Conservation (phyloP, 345 rosid genomes). For the Dipteronia dyeriana region DNA sequence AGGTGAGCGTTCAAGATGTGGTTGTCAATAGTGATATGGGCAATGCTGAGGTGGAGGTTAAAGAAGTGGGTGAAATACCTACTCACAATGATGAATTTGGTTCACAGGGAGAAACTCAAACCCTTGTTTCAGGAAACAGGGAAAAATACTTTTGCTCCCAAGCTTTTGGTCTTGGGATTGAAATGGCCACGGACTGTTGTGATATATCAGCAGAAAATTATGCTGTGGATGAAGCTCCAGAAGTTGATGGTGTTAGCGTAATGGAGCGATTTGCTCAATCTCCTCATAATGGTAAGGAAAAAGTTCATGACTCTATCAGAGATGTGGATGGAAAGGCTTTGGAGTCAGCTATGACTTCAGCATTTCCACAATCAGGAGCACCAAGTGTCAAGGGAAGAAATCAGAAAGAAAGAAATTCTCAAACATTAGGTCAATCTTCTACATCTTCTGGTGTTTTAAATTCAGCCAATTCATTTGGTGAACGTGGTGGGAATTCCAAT, state of each 20-base stretch:
- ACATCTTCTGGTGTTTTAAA: conserved; percentile 55
- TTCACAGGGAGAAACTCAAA: conserved; percentile 38
- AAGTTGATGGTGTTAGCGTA: conserved; percentile 29
- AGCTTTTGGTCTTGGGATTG: conserved; percentile 64
- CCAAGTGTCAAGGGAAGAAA: conserved; percentile 58
- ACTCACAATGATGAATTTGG: conserved; percentile 47
- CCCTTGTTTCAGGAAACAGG: conserved; percentile 40
- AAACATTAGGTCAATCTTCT: conserved; percentile 47
- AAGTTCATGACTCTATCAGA: conserved; percentile 41
- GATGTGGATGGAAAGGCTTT: conserved; percentile 45
- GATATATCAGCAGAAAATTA: conserved; percentile 44
- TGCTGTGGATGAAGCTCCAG: conserved; percentile 39
- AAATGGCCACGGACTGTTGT: conserved; percentile 55
- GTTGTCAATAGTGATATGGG: conserved; percentile 42
- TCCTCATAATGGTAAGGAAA: conserved; percentile 42
- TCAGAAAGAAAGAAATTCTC: conserved; percentile 60
- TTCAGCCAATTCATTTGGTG: conserved; percentile 54
- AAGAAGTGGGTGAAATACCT: conserved; percentile 58
- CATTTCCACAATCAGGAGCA: conserved; percentile 41
- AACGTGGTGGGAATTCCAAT: conserved; percentile 42
- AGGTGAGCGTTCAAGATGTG: conserved; percentile 49
- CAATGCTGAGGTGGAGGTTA: conserved; percentile 60
- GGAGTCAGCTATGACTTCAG: conserved; percentile 39
- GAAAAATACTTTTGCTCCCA: conserved; percentile 64
- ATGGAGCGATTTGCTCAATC: conserved; percentile 39